Evolutionary conservation across 2,329 filamentous ascomycete species (phyloP), one percentile per base, ranked within the genome.

Genomic region (Botrytis paeoniae): DNA sequence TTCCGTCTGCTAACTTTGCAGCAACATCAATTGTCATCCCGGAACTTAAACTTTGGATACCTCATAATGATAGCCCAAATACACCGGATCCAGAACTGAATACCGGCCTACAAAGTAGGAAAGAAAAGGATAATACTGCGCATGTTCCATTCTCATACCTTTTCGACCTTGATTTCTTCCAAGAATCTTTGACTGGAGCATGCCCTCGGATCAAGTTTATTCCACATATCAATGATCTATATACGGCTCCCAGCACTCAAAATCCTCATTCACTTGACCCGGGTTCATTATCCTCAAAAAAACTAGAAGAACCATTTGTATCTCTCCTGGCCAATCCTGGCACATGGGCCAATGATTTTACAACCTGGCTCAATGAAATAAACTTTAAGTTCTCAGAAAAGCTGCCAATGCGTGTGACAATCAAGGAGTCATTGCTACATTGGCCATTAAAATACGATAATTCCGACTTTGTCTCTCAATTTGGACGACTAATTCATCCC

Each of bases 401-500:
- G 16, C 65, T 75, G 51, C 76, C 78, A 3, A 73, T 77, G 22
- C 74, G 78, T 32, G 70, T 80, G 59, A 76, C 77, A 16, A 73
- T 80, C 25, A 73, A 71, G 25, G 54, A 74, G 18, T 75, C 75
- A 25, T 76, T 77, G 12, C 66, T 78, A 32, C 72, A 76, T 10
- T 78, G 78, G 63, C 77, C 77, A 2, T 72, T 78, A 5, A 76
- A 76, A 35, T 74, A 73, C 8, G 77, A 78, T 68, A 57, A 45
- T 18, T 69, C 76, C 22, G 43, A 64, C 5, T 79, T 78, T 54
- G 76, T 76, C 1, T 43, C 73, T 4, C 61, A 71, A 18, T 78
- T 79, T 35, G 78, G 77, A 2, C 61, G 66, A n/a, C 73, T 77
- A 29, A 74, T 78, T n/a, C 78, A 78, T n/a, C 76, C 76, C 48